These are phyloP conservation scores for Colletotrichum noveboracense DNA, from an alignment of 2,329 filamentous ascomycete genomes.

Conservation along the genomic window DNA sequence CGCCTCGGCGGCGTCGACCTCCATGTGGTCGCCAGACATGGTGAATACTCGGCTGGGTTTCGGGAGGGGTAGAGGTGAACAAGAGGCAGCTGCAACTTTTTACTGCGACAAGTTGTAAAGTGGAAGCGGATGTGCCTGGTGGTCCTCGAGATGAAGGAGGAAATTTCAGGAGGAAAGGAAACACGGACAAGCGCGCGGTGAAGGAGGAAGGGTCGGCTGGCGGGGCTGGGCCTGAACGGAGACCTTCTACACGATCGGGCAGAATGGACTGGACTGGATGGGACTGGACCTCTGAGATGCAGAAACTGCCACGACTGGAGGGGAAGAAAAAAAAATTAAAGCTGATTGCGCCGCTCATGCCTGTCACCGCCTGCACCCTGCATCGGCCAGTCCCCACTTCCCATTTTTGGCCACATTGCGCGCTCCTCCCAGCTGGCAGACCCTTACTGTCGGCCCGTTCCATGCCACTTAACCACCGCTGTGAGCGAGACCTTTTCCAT, in stretches of 20 bases:
- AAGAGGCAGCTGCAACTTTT: neutral
- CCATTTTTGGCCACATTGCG: neutral
- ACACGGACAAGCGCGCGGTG: slow-evolving; percentile 14
- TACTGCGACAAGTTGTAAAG: neutral
- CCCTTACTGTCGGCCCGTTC: slow-evolving; percentile 14
- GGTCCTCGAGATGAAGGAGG: neutral
- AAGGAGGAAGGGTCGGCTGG: slow-evolving; percentile 10
- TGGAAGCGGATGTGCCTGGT: neutral
- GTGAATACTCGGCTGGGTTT: neutral
- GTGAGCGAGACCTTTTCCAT: neutral
- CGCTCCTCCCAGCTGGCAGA: slow-evolving; percentile 8
- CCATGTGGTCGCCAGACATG: slow-evolving; percentile 59
- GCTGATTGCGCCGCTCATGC: slow-evolving; percentile 18
- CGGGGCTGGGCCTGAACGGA: slow-evolving; percentile 10
- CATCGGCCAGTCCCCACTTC: neutral
- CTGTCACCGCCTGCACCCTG: slow-evolving; percentile 22
- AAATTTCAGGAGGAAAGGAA: slow-evolving; percentile 12
- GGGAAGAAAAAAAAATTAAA: slow-evolving; percentile 4
- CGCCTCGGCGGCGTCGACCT: slow-evolving; percentile 64
- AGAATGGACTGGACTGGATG: neutral
- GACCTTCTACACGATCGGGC: slow-evolving; percentile 18
- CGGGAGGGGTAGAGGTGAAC: neutral
- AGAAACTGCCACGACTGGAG: neutral
- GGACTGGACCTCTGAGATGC: neutral
- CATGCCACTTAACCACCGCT: neutral